Conservation (phyloP, 2,329 filamentous ascomycete species). For the Penicillium rolfsii region DNA sequence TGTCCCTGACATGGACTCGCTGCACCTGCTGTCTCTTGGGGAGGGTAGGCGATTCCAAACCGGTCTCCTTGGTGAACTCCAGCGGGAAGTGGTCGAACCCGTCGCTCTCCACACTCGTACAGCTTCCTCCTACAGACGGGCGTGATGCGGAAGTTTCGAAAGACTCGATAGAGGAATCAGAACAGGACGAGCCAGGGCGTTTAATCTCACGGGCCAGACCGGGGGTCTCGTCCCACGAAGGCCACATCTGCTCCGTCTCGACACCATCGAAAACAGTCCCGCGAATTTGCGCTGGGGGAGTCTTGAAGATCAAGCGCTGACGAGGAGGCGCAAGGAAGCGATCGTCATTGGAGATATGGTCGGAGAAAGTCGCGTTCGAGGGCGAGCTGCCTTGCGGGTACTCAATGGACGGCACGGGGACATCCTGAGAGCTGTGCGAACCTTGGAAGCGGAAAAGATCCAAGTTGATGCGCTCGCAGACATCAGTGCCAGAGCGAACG, state of each 20-base stretch:
- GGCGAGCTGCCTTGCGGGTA: slow-evolving; percentile 36
- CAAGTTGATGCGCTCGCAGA: slow-evolving; percentile 42
- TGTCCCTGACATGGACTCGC: slow-evolving; percentile 29
- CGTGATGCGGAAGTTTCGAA: slow-evolving; percentile 60
- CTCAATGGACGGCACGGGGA: slow-evolving; percentile 51
- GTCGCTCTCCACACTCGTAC: slow-evolving; percentile 65
- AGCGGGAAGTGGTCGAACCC: slow-evolving; percentile 57
- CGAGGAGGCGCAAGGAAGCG: slow-evolving; percentile 46
- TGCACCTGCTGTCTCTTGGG: slow-evolving; percentile 35
- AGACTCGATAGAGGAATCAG: slow-evolving; percentile 66
- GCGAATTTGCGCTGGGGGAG: slow-evolving; percentile 51
- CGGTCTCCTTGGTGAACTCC: slow-evolving; percentile 42
- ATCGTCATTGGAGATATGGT: slow-evolving; percentile 36
- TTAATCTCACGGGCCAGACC: slow-evolving; percentile 50
- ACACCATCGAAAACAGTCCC: slow-evolving; percentile 38
- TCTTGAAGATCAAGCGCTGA: slow-evolving; percentile 45
- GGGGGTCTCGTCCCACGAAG: slow-evolving; percentile 35
- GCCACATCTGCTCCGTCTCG: slow-evolving; percentile 36
- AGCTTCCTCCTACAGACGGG: slow-evolving; percentile 62
- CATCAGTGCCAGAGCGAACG: slow-evolving; percentile 43
- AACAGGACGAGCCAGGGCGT: slow-evolving; percentile 62
- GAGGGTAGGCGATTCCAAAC: slow-evolving; percentile 44
- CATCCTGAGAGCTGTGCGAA: slow-evolving; percentile 38
- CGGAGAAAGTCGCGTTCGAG: slow-evolving; percentile 30
- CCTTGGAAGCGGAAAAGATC: slow-evolving; percentile 38